Base-by-base conservation (phyloP, 176 grass and related monocot genomes). In the Calamus simplicifolius region DNA sequence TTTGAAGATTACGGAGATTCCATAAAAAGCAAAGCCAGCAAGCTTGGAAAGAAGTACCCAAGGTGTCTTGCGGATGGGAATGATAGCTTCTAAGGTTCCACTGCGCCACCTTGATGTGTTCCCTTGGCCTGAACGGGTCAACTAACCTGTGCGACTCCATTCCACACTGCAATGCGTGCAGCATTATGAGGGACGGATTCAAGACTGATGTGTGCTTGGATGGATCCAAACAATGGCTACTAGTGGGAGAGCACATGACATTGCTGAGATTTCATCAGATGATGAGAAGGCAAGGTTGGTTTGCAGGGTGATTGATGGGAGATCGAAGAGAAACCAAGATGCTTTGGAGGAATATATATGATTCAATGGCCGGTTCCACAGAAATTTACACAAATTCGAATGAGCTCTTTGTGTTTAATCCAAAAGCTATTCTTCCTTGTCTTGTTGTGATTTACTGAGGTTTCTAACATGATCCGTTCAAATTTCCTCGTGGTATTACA, bases 1-100 rank as follows among this genome's bases (percentile, higher is more conserved):
- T 98, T 98, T 67, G 93, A 98, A 63, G 93, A 85, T 5, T 85
- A 98, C 80, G 77, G 93, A 52, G 73, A 92, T 50, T 61, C 73
- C 14, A 80, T 98, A 61, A 98, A 98, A 80, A 72, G 66, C 52
- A 82, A 69, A 67, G 87, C 84, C 5, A 26, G 56, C 65, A 67
- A 63, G 23, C 67, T 75, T 1, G 52, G 63, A 16, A 79, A 77
- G 58, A 85, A 79, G 72, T 70, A 94, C 63, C 89, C 90, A 12
- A 80, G 93, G 0, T 97, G 84, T 79, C 84, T 66, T 49, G 93
- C 93, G 30, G 93, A 97, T 71, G 93, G 93, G 61, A 97, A 97
- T 64, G 93, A n/a, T n/a, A 97, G 72, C 87, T 97, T 16, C 78
- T 97, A 63, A 85, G 93, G 31, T 97, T 97, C 70, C 79, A 85